Evolutionary conservation across 768 basidiomycete species (phyloP).

Genomic region (Mycena sanguinolenta): DNA sequence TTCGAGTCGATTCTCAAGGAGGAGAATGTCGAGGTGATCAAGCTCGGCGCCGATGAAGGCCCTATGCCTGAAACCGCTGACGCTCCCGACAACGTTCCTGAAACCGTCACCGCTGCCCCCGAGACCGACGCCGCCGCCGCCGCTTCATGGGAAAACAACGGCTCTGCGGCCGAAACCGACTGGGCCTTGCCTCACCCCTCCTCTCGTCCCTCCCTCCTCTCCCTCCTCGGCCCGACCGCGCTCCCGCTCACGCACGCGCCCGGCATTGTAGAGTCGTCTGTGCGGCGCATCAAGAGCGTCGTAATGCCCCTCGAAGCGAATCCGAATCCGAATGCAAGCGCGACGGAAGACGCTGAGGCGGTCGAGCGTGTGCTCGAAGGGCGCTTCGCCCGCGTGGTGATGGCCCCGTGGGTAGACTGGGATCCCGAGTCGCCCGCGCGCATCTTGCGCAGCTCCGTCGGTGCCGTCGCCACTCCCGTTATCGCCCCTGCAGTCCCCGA

Average conservation of each 20-base stretch:
- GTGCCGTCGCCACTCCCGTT: neutral
- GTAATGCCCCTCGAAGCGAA: neutral
- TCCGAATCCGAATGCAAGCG: neutral
- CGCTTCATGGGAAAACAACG: no score
- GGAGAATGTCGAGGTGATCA: conserved; percentile 29
- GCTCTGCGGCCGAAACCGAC: neutral
- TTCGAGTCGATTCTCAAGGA: conserved; percentile 23
- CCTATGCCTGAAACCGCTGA: neutral
- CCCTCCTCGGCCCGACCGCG: conserved; percentile 66
- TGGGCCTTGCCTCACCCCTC: conserved; percentile 7
- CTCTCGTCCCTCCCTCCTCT: conserved; percentile 50
- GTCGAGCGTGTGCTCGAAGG: conserved; percentile 54
- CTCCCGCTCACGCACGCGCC: conserved; percentile 74
- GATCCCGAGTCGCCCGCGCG: conserved; percentile 46
- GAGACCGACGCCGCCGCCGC: no score
- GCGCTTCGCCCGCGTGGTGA: conserved; percentile 36
- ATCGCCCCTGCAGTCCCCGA: neutral
- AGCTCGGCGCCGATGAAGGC: neutral
- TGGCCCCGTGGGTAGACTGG: conserved; percentile 60
- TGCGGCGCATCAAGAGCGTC: conserved; percentile 67
- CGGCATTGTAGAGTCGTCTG: conserved; percentile 76
- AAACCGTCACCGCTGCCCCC: conserved; percentile 2
- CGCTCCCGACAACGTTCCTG: neutral
- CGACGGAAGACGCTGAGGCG: conserved; percentile 38
- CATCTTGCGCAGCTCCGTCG: conserved; percentile 51